Evolutionary conservation across 1,139 yeast genomes (phyloP).

Genomic region (Hemisphaericaspora lyxosophila): DNA sequence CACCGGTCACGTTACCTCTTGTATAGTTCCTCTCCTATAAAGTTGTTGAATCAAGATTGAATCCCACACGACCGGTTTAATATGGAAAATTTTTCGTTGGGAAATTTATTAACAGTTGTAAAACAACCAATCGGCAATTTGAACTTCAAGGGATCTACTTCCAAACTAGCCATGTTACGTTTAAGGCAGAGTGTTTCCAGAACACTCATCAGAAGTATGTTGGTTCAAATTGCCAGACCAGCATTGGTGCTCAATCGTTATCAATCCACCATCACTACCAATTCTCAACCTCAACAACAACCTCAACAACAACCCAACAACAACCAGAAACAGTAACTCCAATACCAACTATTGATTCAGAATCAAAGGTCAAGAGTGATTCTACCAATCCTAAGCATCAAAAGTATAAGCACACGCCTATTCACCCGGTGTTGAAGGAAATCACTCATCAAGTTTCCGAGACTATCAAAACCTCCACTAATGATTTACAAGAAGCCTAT

Average conservation of each 20-base stretch:
- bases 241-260: conserved; percentile 15
- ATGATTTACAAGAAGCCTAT: conserved; percentile 29
- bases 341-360: neutral
- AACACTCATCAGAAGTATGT: conserved; percentile 17
- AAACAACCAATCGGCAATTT: neutral
- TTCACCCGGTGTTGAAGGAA: conserved; percentile 32
- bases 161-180: conserved; percentile 19
- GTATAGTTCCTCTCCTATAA: too few relatives aligned
- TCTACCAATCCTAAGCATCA: neutral
- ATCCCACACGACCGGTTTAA: too few relatives aligned
- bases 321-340: neutral
- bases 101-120: too few relatives aligned
- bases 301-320: neutral
- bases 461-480: conserved; percentile 21
- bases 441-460: conserved; percentile 32
- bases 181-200: conserved; percentile 22
- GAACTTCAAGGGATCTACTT: neutral
- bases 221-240: conserved; percentile 9
- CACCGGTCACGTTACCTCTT: too few relatives aligned
- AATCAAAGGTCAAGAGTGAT: neutral
- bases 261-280: conserved; percentile 15
- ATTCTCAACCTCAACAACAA: conserved; percentile 5
- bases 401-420: neutral
- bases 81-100: too few relatives aligned
- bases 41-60: too few relatives aligned